Base-by-base conservation (phyloP, 345 rosid genomes). In the Hibiscus mutabilis region DNA sequence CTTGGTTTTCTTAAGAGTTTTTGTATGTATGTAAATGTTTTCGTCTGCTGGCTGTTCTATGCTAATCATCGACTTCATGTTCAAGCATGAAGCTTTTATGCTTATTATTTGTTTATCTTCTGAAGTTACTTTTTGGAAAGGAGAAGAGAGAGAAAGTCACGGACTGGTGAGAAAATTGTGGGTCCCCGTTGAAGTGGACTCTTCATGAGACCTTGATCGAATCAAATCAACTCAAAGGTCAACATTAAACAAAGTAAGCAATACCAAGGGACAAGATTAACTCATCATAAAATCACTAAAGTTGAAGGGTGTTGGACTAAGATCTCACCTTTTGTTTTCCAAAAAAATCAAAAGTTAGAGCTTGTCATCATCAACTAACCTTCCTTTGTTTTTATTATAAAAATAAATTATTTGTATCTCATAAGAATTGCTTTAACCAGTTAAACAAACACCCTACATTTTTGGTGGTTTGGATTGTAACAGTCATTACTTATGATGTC, bases 141-240 rank as follows among this genome's bases (percentile, higher is more conserved):
- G 44, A 3, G 2, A 44, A n/a, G 15, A 8, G 47, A 11, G 18
- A 47, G 21, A 49, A 14, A 40, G 53, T 51, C 55, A 51, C 55
- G 6, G 70, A 27, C 22, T 18, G 18, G 49, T 33, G 49, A 55
- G 61, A 15, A 12, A 70, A 57, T 40, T 71, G 58, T 71, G 57
- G 74, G 74, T 25, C 56, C 74, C 37, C n/a, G n/a, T 15, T 3
- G 15, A n/a, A 35, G 11, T 42, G 56, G 52, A 68, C n/a, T 29
- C 46, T 13, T 49, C 24, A 6, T 3, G 27, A 19, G 55, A 57
- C 65, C 15, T 49, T 57, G 53, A 70, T 31, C 44, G 19, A 24
- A 57, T 56, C 58, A 53, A 7, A 40, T 40, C 2, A 40, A 40
- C 0, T 18, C 22, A 18, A 18, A 19, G 63, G 63, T 15, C 40